A percentile compares a stretch with the other conserved stretches of the same genome.
Evolutionary conservation across 2,329 filamentous ascomycete species (phyloP).

Genomic region (Aspergillus sp.): DNA sequence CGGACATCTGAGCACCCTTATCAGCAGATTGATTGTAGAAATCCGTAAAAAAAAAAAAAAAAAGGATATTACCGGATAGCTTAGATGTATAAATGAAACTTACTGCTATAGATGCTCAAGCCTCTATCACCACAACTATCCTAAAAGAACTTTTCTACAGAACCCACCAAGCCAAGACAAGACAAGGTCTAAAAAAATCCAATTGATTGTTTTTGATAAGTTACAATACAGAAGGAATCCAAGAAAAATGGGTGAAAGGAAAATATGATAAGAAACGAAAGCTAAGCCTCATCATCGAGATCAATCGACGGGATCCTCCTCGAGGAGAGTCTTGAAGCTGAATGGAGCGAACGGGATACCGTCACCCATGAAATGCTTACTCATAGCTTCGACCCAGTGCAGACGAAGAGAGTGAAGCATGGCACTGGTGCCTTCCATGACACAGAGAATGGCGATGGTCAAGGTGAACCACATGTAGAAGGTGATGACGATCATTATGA

Average conservation of each 20-base stretch:
- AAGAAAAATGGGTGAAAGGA: constrained; percentile 9
- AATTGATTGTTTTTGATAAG: constrained; percentile 6
- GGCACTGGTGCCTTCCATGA: constrained; percentile 94
- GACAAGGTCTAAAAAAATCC: constrained; percentile 1
- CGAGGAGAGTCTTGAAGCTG: constrained; percentile 78
- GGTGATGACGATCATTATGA: constrained; percentile 75
- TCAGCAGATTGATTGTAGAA: too few relatives aligned
- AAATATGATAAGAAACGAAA: constrained; percentile 12
- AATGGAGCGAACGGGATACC: constrained; percentile 87
- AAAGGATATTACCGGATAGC: too few relatives aligned
- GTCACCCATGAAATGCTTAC: constrained; percentile 92
- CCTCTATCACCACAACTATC: too few relatives aligned
- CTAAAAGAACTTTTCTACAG: too few relatives aligned
- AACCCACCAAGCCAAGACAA: neutral
- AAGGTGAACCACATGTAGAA: constrained; percentile 92
- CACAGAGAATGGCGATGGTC: constrained; percentile 74
- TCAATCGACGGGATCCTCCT: constrained; percentile 66
- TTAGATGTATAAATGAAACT: too few relatives aligned
- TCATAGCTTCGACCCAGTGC: constrained; percentile 97
- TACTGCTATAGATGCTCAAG: too few relatives aligned
- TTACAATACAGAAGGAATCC: constrained; percentile 7
- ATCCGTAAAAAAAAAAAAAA: accelerated
- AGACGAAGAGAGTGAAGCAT: constrained; percentile 91
- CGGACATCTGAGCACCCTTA: too few relatives aligned
- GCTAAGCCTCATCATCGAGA: neutral